Conservation (phyloP, 371 early-diverging fungal species). For the Apophysomyces elegans region DNA sequence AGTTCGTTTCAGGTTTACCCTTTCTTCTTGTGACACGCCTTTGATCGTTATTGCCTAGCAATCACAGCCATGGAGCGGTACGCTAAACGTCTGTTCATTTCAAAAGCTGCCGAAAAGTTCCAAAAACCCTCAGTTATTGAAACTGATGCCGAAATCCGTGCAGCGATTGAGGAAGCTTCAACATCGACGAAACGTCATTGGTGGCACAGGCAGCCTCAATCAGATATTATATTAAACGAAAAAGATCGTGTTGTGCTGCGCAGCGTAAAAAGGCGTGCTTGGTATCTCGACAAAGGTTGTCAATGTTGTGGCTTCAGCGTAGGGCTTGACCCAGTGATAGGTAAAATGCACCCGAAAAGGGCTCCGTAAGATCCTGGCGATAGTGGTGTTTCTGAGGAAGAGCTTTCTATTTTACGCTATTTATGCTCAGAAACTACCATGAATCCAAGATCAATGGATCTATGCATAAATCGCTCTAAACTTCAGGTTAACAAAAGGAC, state of each 20-base stretch:
- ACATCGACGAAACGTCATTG: conserved; percentile 27
- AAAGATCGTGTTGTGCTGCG: conserved; percentile 37
- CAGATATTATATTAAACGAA: conserved; percentile 34
- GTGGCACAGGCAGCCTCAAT: conserved; percentile 34
- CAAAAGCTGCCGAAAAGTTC: conserved; percentile 19
- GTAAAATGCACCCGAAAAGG: conserved; percentile 24
- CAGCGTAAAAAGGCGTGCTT: conserved; percentile 42
- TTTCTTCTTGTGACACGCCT: neutral
- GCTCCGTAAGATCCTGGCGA: too few species aligned
- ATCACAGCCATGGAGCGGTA: conserved; percentile 14
- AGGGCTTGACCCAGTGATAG: conserved; percentile 55
- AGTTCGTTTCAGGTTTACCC: neutral
- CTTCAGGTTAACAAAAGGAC: conserved; percentile 25
- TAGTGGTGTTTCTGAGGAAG: too few species aligned
- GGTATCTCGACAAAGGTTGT: conserved; percentile 44
- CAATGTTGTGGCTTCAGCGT: conserved; percentile 50
- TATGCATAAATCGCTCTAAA: too few species aligned
- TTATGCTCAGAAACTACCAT: too few species aligned
- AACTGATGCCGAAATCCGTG: conserved; percentile 28
- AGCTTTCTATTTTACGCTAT: too few species aligned
- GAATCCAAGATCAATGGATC: too few species aligned
- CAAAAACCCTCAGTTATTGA: conserved; percentile 21
- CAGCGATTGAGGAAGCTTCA: conserved; percentile 21
- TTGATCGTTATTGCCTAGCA: neutral
- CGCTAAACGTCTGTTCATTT: conserved; percentile 14